phyloP scores from a whole-genome alignment of 2,329 filamentous ascomycete species.

The Aureobasidium sp. region DNA sequence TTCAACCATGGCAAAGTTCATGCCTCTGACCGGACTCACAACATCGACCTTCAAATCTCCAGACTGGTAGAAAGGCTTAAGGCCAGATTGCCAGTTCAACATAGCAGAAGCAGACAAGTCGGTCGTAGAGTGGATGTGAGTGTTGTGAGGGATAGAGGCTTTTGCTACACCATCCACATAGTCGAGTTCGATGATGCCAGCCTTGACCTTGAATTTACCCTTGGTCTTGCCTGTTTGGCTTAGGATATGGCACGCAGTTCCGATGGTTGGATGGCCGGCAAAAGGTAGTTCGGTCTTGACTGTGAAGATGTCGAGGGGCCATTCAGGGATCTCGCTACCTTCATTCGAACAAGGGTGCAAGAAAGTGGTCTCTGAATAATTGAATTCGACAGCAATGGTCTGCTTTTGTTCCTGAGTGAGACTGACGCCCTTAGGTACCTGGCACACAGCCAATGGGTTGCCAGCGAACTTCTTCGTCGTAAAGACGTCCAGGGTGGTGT shows the following conservation, averaged over 20 bases:
- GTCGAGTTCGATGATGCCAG: conserved; percentile 35
- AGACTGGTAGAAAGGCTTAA: conserved; percentile 19
- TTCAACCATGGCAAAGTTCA: conserved; percentile 63
- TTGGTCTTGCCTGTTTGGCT: conserved; percentile 21
- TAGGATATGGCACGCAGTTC: conserved; percentile 34
- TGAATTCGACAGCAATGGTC: conserved; percentile 50
- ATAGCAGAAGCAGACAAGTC: conserved; percentile 26
- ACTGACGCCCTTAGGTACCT: conserved; percentile 30
- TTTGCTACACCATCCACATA: conserved; percentile 43
- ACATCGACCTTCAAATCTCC: conserved; percentile 22
- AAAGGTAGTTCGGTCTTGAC: conserved; percentile 47
- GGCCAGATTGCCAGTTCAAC: conserved; percentile 31
- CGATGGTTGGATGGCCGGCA: conserved; percentile 53
- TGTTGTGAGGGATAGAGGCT: conserved; percentile 60
- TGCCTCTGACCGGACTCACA: conserved; percentile 58
- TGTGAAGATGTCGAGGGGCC: conserved; percentile 50
- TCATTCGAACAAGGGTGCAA: conserved; percentile 13
- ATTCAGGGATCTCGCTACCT: conserved; percentile 24
- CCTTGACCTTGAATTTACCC: conserved; percentile 37
- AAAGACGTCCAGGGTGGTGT: conserved; percentile 42
- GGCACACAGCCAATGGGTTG: conserved; percentile 52
- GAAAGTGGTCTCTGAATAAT: conserved; percentile 52
- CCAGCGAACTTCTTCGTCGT: conserved; percentile 42
- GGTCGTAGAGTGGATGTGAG: conserved; percentile 49
- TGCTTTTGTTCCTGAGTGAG: conserved; percentile 46